Conservation (phyloP, 1,139 yeast genomes). For the Debaryomyces psychrophilus region DNA sequence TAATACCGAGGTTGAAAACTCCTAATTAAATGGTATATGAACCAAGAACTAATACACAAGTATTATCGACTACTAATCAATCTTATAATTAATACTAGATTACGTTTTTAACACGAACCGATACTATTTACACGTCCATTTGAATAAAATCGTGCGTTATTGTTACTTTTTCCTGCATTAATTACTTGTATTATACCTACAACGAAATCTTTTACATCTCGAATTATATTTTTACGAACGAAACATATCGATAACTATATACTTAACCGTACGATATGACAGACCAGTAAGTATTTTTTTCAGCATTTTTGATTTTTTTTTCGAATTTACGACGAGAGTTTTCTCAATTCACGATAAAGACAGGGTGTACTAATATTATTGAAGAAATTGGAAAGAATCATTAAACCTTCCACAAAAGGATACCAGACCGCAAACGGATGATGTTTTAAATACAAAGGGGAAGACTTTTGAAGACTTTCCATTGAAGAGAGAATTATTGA, state of each 20-base stretch:
- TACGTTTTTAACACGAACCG: background rate
- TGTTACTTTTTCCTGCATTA: slow-evolving; percentile 3
- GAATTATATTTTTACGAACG: background rate
- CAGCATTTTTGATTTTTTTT: background rate
- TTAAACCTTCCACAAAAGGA: slow-evolving; percentile 83
- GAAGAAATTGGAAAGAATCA: slow-evolving; percentile 66
- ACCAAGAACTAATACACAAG: background rate
- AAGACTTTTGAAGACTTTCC: slow-evolving; percentile 90
- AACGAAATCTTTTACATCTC: slow-evolving; percentile 5
- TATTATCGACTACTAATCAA: slow-evolving; percentile 3
- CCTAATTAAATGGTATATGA: background rate
- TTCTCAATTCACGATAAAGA: background rate
- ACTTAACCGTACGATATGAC: slow-evolving; percentile 9
- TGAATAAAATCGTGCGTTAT: background rate
- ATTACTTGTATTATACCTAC: slow-evolving; percentile 7
- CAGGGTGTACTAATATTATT: background rate
- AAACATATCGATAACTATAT: background rate
- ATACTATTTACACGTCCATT: background rate
- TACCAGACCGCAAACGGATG: slow-evolving; percentile 93
- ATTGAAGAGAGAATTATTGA: slow-evolving; percentile 86
- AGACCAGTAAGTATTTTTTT: slow-evolving; percentile 13
- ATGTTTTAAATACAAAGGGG: slow-evolving; percentile 90
- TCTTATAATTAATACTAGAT: background rate
- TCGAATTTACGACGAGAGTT: background rate
- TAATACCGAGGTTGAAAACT: slow-evolving; percentile 1